Evolutionary conservation across 2,329 filamentous ascomycete genomes (phyloP).

Genomic region (Scolecobasidium constrictum): DNA sequence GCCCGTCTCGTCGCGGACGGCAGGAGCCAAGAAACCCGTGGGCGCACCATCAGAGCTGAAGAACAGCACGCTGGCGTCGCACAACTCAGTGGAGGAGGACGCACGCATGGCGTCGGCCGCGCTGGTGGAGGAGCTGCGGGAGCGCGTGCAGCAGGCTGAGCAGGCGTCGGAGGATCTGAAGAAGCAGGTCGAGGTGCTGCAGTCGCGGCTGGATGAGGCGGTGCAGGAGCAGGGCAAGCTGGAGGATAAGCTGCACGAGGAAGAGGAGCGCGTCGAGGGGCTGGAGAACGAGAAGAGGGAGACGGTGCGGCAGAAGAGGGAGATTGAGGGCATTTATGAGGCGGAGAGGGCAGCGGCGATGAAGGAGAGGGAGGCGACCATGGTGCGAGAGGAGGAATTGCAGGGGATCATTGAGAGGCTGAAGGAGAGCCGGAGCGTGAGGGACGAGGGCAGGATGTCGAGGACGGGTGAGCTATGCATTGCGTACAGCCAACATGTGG

Average conservation of each 20-base stretch:
- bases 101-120: conserved; percentile 70
- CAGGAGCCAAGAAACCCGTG: conserved; percentile 20
- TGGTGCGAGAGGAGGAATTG: conserved; percentile 78
- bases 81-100: conserved; percentile 44
- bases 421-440: conserved; percentile 78
- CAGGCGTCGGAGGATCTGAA: conserved; percentile 64
- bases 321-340: conserved; percentile 89
- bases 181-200: conserved; percentile 76
- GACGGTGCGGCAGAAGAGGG: conserved; percentile 68
- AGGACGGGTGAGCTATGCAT: conserved; percentile 39
- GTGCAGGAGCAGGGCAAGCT: conserved; percentile 72
- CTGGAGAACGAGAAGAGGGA: conserved; percentile 81
- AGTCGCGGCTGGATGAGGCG: conserved; percentile 77
- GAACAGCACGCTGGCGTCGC: conserved; percentile 17
- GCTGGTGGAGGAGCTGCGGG: conserved; percentile 72
- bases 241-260: conserved; percentile 80
- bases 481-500: too few species aligned
- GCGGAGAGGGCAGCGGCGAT: conserved; percentile 76
- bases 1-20: conserved; percentile 27
- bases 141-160: conserved; percentile 73
- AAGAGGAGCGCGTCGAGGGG: conserved; percentile 69
- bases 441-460: conserved; percentile 46
- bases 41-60: conserved; percentile 22
- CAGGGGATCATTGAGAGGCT: conserved; percentile 80
- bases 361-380: conserved; percentile 85